phyloP scores from a whole-genome alignment of 1,284 basidiomycete species.

The Trichosporon sp. region DNA sequence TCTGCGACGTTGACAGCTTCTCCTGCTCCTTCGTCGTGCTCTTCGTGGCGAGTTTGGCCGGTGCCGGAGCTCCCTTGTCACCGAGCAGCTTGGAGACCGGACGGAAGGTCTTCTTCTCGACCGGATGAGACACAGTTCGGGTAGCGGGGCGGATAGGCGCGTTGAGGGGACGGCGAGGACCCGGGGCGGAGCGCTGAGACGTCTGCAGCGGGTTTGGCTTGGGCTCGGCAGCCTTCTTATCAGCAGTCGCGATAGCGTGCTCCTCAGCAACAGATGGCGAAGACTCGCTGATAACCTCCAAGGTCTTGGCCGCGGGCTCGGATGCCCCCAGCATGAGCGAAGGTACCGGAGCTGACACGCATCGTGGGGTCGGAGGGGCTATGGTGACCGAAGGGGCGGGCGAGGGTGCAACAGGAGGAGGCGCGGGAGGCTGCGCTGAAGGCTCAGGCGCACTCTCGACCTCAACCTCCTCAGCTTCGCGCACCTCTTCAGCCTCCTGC shows the following conservation, averaged over 20 bases:
- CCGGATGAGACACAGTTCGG: constrained; percentile 8
- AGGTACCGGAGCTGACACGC: background rate
- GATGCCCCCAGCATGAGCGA: background rate
- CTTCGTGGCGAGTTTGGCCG: constrained; percentile 25
- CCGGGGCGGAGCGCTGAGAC: background rate
- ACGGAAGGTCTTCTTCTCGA: constrained; percentile 31
- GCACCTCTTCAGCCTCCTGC: background rate
- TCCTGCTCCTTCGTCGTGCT: background rate
- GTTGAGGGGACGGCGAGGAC: background rate
- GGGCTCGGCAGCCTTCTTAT: background rate
- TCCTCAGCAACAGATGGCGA: background rate
- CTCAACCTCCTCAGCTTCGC: too few relatives aligned
- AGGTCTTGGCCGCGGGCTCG: background rate
- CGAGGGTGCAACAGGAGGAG: background rate
- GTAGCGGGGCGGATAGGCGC: background rate
- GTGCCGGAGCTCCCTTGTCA: constrained; percentile 29
- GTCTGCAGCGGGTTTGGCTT: background rate
- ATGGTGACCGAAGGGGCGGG: background rate
- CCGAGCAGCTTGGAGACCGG: constrained; percentile 22
- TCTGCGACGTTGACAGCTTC: constrained; percentile 4
- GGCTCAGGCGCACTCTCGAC: background rate
- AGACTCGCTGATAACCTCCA: background rate
- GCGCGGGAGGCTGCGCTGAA: background rate
- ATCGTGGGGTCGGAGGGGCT: background rate
- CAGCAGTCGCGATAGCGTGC: background rate